phyloP scores from a whole-genome alignment of 2,329 filamentous ascomycete genomes.

The Raffaelea arxii region DNA sequence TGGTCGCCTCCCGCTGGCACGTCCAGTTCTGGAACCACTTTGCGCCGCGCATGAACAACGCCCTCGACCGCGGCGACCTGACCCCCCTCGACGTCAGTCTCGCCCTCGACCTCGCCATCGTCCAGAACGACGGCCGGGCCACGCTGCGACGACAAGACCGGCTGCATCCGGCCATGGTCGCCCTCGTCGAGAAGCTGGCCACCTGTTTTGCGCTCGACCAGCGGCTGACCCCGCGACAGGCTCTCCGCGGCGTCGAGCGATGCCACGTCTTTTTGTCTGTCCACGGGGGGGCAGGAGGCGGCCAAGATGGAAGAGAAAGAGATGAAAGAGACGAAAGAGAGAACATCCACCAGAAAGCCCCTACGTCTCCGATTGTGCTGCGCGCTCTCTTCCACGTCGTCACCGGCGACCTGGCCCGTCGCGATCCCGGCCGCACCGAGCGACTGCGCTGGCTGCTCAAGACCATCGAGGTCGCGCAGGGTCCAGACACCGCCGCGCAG shows the following conservation, averaged over 20 bases:
- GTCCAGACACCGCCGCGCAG: constrained; percentile 12
- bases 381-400: constrained; percentile 22
- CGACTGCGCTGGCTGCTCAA: constrained; percentile 26
- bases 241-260: constrained; percentile 21
- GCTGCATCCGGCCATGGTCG: constrained; percentile 9
- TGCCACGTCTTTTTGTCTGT: constrained; percentile 20
- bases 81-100: constrained; percentile 6
- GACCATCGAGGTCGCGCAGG: constrained; percentile 19
- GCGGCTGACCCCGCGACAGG: constrained; percentile 14
- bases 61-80: constrained; percentile 5
- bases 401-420: constrained; percentile 24
- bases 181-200: constrained; percentile 14
- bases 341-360: not conserved
- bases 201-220: constrained; percentile 11
- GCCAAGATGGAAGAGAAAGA: constrained; percentile 4
- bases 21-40: constrained; percentile 16
- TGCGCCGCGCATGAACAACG: constrained; percentile 4
- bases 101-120: constrained; percentile 6
- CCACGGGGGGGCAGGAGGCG: not conserved
- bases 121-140: not conserved
- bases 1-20: constrained; percentile 12
- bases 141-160: not conserved
- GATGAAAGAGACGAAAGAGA: not conserved
- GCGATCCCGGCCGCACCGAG: constrained; percentile 21
- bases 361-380: constrained; percentile 16